Conservation (phyloP, 2,329 filamentous ascomycete species). For the Aspergillus calidoustus region DNA sequence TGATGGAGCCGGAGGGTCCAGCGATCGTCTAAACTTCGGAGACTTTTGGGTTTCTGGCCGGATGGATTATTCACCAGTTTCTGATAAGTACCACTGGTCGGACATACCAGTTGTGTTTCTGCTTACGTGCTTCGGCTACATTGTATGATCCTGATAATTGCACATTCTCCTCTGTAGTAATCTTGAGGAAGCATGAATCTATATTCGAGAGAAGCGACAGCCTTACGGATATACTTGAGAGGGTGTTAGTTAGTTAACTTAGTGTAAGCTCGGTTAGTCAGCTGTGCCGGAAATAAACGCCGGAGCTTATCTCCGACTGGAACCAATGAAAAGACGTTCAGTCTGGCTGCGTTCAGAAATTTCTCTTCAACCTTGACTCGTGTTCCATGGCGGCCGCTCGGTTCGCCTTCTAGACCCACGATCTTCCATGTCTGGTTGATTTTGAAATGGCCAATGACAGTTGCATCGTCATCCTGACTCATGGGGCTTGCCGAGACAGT, state of each 20-base stretch:
- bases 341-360: not conserved
- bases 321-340: not conserved
- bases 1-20: not conserved
- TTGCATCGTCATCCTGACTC: not conserved
- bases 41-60: constrained; percentile 15
- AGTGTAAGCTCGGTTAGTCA: not conserved
- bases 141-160: not conserved
- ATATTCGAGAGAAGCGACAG: not conserved
- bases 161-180: not conserved
- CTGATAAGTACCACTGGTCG: not conserved
- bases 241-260: not conserved
- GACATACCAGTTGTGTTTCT: not conserved
- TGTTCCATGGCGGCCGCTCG: not conserved
- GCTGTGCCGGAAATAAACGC: not conserved
- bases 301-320: constrained; percentile 7
- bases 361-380: not conserved
- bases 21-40: constrained; percentile 7
- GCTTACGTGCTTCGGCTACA: not conserved
- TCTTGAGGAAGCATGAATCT: not conserved
- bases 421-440: not conserved
- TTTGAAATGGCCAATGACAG: not conserved
- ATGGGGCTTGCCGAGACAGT: not conserved
- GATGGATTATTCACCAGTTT: constrained; percentile 10
- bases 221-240: not conserved
- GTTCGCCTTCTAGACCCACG: not conserved